These are phyloP conservation scores for Lactarius vividus DNA, from an alignment of 768 basidiomycete species.

Conservation along the genomic window DNA sequence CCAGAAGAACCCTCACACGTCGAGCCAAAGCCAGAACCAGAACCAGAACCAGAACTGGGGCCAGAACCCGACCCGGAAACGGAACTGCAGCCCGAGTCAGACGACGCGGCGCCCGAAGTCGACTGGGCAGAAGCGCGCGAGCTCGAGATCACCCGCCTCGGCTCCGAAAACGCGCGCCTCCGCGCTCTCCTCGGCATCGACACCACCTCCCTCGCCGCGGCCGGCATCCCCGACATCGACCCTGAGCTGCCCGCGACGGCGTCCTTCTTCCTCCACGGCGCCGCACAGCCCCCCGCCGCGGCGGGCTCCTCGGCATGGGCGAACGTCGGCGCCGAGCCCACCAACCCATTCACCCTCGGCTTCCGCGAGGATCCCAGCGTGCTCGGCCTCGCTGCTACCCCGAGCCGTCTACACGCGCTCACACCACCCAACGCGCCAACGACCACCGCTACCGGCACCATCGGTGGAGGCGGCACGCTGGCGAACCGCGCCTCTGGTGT, in stretches of 20 bases:
- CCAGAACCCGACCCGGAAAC: constrained; percentile 39
- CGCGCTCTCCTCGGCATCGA: constrained; percentile 77
- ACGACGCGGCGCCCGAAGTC: constrained; percentile 33
- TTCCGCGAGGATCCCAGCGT: constrained; percentile 25
- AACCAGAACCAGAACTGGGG: constrained; percentile 41
- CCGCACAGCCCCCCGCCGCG: constrained; percentile 13
- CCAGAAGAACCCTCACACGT: background rate
- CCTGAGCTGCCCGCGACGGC: constrained; percentile 41
- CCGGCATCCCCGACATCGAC: constrained; percentile 48
- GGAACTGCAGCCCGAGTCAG: background rate
- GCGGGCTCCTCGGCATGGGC: constrained; percentile 26
- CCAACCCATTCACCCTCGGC: constrained; percentile 30
- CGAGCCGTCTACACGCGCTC: constrained; percentile 37
- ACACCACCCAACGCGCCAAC: constrained; percentile 30
- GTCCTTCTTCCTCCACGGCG: background rate
- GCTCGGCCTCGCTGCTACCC: constrained; percentile 29
- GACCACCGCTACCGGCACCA: constrained; percentile 21
- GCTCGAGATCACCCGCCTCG: constrained; percentile 76
- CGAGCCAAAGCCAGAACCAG: constrained; percentile 29
- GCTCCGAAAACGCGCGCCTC: constrained; percentile 78
- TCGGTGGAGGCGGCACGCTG: background rate
- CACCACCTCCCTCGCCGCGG: constrained; percentile 44
- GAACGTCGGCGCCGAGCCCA: constrained; percentile 31
- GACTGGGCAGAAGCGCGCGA: constrained; percentile 93
- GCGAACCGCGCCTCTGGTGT: constrained; percentile 5